A percentile compares a stretch with the other conserved stretches of the same genome.
Evolutionary conservation across 1,284 basidiomycete genomes (phyloP).

Genomic region (Microbotryomycetes sp.): DNA sequence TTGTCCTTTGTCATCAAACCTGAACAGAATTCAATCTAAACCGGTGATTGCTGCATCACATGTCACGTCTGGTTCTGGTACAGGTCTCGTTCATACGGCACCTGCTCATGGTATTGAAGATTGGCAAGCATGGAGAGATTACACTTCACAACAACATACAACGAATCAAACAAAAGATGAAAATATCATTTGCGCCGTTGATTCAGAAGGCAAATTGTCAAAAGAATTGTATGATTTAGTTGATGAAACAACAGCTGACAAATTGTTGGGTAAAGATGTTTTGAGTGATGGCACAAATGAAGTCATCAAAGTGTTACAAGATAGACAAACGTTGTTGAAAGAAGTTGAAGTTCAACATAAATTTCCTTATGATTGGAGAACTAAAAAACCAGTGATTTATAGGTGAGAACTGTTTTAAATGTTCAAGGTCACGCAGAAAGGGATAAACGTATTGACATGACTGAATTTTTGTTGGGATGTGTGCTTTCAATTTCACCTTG

Average conservation of each 20-base stretch:
- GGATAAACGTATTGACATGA: too few species aligned
- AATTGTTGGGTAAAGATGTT: constrained; percentile 64
- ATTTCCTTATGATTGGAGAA: constrained; percentile 98
- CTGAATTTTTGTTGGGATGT: not conserved
- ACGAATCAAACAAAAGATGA: too few species aligned
- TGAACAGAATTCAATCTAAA: too few species aligned
- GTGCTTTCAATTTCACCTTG: not conserved
- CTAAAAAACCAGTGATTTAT: constrained; percentile 83
- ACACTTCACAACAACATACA: constrained; percentile 45
- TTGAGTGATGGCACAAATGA: constrained; percentile 62
- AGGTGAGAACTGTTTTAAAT: constrained; percentile 60
- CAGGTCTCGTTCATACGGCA: constrained; percentile 91
- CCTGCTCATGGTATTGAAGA: constrained; percentile 94
- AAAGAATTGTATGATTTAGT: constrained; percentile 51
- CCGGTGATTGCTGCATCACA: constrained; percentile 51
- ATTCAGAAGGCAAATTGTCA: constrained; percentile 70
- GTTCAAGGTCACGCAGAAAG: too few species aligned
- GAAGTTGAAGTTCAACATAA: constrained; percentile 71
- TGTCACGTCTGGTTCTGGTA: constrained; percentile 84
- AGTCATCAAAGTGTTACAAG: constrained; percentile 59
- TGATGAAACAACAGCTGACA: constrained; percentile 47
- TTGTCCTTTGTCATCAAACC: constrained; percentile 54
- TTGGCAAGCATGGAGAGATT: constrained; percentile 61
- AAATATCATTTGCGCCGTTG: constrained; percentile 63
- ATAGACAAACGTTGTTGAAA: constrained; percentile 55